Base-by-base conservation (phyloP, 2,329 filamentous ascomycete species). In the Amauroascus verrucosus region DNA sequence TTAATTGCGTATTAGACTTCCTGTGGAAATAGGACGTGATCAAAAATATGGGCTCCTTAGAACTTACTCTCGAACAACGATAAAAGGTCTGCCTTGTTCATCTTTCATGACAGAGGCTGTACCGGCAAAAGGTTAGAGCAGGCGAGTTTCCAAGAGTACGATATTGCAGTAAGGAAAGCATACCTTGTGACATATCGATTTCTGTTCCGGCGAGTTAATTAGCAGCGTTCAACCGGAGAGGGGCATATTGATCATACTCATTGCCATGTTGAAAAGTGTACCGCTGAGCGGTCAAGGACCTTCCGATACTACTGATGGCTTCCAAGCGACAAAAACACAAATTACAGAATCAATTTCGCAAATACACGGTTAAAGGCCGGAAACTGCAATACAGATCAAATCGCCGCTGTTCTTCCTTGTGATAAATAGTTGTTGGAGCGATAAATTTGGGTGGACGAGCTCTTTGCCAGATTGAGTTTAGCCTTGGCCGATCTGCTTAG, bases 31-130 rank as follows among this genome's bases (percentile, higher is more conserved):
- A 16, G 35, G 16, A 18, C 6, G 18, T 41, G 7, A 16, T 16
- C 13, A 24, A 13, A 45, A 7, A n/a, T 6, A 28, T 22, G 41
- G 30, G 47, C 26, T 40, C 13, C 14, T 30, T 40, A 14, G 57
- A 55, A 80, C 86, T 63, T 80, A 95, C 88, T 98, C 93, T 84
- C 93, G 81, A 64, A 98, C 93, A 60, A 98, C 85, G 69, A 98
- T 98, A 73, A 98, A 98, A 37, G 93, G 93, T 68, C 93, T 83
- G 58, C 93, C 93, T 71, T 93, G 84, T 75, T 98, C 93, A 79
- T 98, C 93, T 77, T 95, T 95, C 78, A 96, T 82, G 72, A 98
- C 74, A 71, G 81, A 77, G 65, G 82, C 82, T 81, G 59, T 63
- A 53, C 49, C 3, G 14, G 6, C 50, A 62, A 28, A 14, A 20